A percentile compares a stretch with the other conserved stretches of the same genome.
Conservation (phyloP, 2,329 filamentous ascomycete genomes). For the Macrophomina pseudophaseolina region DNA sequence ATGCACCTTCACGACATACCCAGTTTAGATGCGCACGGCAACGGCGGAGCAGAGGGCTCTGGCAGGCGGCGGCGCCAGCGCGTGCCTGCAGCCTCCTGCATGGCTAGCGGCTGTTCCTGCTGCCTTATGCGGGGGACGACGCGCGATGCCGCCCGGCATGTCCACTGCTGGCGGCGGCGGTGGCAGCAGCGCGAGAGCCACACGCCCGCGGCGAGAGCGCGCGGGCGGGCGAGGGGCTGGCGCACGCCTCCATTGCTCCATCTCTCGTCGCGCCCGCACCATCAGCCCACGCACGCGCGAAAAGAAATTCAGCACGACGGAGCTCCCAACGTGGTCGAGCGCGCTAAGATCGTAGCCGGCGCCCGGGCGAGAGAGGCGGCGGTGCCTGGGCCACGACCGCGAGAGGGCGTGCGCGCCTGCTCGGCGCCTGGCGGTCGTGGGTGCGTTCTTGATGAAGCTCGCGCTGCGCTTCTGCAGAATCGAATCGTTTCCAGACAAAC, state of each 20-base stretch:
- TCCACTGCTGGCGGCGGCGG: neutral
- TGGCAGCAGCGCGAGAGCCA: neutral
- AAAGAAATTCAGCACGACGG: slow-evolving; percentile 7
- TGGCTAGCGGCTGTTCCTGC: slow-evolving; percentile 21
- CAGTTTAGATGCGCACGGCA: neutral
- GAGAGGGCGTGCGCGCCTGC: neutral
- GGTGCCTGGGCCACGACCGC: too few species aligned
- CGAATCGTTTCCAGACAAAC: slow-evolving; percentile 11
- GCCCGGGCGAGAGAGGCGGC: neutral
- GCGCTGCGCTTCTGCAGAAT: neutral
- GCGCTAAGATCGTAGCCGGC: slow-evolving; percentile 17
- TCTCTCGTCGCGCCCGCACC: neutral
- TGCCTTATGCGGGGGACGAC: slow-evolving; percentile 23
- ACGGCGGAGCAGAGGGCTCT: slow-evolving; percentile 5
- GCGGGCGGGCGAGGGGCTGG: neutral
- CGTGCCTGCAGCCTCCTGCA: slow-evolving; percentile 21
- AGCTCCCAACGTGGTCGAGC: slow-evolving; percentile 13
- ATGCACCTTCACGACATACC: neutral
- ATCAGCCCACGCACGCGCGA: slow-evolving; percentile 19
- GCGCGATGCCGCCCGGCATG: slow-evolving; percentile 2
- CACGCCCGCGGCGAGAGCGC: neutral
- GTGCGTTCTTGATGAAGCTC: neutral
- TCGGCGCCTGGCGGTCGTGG: neutral
- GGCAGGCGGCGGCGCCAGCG: slow-evolving; percentile 12
- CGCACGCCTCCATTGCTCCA: too few species aligned